Conservation (phyloP, 202 grass and related monocot species). For the Schoenoplectus triqueter region DNA sequence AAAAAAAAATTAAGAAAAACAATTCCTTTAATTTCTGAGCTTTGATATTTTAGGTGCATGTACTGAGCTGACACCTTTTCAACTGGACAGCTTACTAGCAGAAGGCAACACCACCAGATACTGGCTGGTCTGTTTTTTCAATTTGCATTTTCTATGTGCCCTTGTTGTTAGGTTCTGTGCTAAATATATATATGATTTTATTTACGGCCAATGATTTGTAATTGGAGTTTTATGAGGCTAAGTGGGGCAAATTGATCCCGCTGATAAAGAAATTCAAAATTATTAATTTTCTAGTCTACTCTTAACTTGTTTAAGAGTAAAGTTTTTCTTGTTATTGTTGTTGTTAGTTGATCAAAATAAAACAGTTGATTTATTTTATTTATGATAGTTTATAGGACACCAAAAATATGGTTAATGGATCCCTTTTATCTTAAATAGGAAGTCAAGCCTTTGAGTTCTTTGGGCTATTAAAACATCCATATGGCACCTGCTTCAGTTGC, state of each 20-base stretch:
- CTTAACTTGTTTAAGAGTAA: too few relatives aligned
- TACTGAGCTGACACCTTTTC: constrained; percentile 84
- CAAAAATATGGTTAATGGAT: not conserved
- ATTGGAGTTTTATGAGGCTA: not conserved
- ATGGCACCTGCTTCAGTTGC: not conserved
- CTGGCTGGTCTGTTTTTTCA: constrained; percentile 83
- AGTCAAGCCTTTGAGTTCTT: not conserved
- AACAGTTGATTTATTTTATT: not conserved
- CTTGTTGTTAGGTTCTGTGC: constrained; percentile 20
- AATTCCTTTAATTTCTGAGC: constrained; percentile 20
- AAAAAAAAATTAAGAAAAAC: not conserved
- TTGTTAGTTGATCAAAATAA: not conserved
- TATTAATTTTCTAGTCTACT: too few relatives aligned
- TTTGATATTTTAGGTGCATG: constrained; percentile 55
- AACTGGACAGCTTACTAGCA: constrained; percentile 79
- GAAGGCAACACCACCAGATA: constrained; percentile 76
- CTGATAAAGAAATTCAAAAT: not conserved
- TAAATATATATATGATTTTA: constrained; percentile 14
- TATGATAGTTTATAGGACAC: not conserved
- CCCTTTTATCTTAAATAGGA: not conserved
- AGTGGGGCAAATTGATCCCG: not conserved
- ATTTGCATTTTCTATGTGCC: constrained; percentile 37
- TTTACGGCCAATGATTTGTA: not conserved
- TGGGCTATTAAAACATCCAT: not conserved
- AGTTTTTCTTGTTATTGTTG: not conserved